Percentiles rank a stretch among this genome's conserved stretches.
These are phyloP conservation scores for Pseudocercospora fuligena DNA, from an alignment of 2,329 filamentous ascomycete species.

Conservation along the genomic window DNA sequence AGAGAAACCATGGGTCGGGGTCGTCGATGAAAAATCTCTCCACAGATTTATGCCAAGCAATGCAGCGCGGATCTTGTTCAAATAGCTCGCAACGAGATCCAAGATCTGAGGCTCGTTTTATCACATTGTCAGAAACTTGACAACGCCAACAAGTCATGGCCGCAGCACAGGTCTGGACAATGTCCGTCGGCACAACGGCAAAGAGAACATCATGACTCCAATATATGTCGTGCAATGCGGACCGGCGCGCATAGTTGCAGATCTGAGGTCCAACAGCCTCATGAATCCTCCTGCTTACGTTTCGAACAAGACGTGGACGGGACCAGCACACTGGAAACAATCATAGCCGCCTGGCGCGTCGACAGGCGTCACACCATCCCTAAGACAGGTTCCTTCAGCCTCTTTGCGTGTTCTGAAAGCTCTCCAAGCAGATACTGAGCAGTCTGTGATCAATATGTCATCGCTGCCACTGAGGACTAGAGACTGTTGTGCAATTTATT, in stretches of 20 bases:
- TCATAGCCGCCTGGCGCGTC: not conserved
- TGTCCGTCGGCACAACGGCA: not conserved
- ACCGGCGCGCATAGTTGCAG: slow-evolving; percentile 2
- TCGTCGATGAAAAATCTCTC: not conserved
- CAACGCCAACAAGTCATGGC: not conserved
- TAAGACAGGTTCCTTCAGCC: too few species aligned
- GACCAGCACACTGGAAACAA: not conserved
- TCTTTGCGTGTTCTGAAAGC: not conserved
- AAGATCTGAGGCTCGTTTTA: not conserved
- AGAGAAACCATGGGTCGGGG: not conserved
- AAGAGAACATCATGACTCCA: not conserved
- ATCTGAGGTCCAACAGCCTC: slow-evolving; percentile 8
- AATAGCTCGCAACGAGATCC: not conserved
- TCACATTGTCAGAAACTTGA: not conserved
- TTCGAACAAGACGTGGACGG: not conserved
- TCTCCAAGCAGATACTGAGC: not conserved
- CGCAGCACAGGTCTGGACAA: not conserved
- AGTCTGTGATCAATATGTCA: not conserved
- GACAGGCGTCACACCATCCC: not conserved
- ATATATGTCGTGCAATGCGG: slow-evolving; percentile 5
- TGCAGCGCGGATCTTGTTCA: not conserved
- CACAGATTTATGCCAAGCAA: not conserved
- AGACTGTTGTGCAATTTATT: slow-evolving; percentile 2
- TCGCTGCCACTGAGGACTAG: not conserved
- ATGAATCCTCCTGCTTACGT: not conserved